phyloP scores from a whole-genome alignment of 176 grass and related monocot species.

The Pharus latifolius region DNA sequence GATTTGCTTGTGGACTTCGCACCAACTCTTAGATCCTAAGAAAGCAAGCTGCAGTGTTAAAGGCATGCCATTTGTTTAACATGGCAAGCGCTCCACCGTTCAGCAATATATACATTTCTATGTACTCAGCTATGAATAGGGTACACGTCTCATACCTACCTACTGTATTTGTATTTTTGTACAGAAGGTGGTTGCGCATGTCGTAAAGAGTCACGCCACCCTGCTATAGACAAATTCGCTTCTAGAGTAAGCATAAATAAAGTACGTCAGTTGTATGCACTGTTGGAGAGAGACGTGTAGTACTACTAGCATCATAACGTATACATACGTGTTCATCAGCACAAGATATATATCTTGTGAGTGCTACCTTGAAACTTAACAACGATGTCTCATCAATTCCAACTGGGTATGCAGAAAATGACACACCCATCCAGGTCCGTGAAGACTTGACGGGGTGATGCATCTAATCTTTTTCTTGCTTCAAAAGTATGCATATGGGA shows the following conservation, averaged over 20 bases:
- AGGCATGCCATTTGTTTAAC: neutral
- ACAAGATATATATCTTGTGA: no score
- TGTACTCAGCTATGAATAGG: neutral
- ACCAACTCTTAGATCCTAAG: constrained; percentile 27
- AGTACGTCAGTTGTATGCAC: neutral
- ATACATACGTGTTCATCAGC: neutral
- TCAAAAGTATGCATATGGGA: neutral
- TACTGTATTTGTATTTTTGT: neutral
- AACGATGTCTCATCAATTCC: neutral
- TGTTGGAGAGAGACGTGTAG: neutral
- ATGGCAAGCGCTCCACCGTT: neutral
- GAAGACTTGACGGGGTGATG: neutral
- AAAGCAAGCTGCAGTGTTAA: neutral
- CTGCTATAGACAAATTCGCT: neutral
- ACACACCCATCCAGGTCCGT: neutral
- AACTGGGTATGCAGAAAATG: neutral
- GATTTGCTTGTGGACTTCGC: constrained; percentile 28
- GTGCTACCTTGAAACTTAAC: neutral
- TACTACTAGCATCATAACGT: neutral
- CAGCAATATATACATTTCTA: neutral
- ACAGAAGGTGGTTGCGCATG: neutral
- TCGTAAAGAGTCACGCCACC: neutral
- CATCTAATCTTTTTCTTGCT: neutral
- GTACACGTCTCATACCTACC: neutral
- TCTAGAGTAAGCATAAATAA: neutral